Evolutionary conservation across 371 early-diverging fungal genomes (phyloP).

Genomic region (Lichtheimia hyalospora): DNA sequence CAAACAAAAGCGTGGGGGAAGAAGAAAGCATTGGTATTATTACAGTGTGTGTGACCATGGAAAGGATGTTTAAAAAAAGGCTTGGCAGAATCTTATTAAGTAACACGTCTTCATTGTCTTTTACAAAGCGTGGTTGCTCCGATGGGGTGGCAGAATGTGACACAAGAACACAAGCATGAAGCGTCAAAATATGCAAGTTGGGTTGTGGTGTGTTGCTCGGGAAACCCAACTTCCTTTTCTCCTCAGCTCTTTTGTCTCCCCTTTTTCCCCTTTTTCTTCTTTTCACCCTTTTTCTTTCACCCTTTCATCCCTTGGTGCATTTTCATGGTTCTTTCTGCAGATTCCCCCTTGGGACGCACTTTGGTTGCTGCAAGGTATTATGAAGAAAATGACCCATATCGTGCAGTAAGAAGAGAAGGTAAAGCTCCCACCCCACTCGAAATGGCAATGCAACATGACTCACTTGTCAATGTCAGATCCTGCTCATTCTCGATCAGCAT

Average conservation of each 20-base stretch:
- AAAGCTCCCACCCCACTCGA: not conserved
- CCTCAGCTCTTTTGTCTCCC: not conserved
- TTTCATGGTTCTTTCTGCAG: not conserved
- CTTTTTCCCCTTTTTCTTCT: too few relatives aligned
- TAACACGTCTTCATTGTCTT: too few relatives aligned
- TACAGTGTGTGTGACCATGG: too few relatives aligned
- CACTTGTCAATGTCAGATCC: not conserved
- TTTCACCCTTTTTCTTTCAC: not conserved
- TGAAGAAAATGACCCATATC: slow-evolving; percentile 8
- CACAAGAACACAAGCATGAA: too few relatives aligned
- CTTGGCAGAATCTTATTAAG: too few relatives aligned
- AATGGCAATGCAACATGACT: not conserved
- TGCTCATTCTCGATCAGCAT: slow-evolving; percentile 39
- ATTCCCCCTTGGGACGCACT: not conserved
- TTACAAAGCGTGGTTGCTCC: too few relatives aligned
- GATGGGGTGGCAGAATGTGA: too few relatives aligned
- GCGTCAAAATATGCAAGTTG: too few relatives aligned
- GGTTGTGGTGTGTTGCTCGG: not conserved
- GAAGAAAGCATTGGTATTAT: too few relatives aligned
- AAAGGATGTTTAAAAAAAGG: too few relatives aligned
- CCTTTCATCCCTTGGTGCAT: not conserved
- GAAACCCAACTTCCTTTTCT: slow-evolving; percentile 3
- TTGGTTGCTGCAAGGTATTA: not conserved
- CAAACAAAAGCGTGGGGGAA: too few relatives aligned
- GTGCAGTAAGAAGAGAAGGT: slow-evolving; percentile 6